A percentile compares a stretch with the other conserved stretches of the same genome.
These are phyloP conservation scores for Hansfordia pulvinata DNA, from an alignment of 2,329 filamentous ascomycete species.

Conservation along the genomic window DNA sequence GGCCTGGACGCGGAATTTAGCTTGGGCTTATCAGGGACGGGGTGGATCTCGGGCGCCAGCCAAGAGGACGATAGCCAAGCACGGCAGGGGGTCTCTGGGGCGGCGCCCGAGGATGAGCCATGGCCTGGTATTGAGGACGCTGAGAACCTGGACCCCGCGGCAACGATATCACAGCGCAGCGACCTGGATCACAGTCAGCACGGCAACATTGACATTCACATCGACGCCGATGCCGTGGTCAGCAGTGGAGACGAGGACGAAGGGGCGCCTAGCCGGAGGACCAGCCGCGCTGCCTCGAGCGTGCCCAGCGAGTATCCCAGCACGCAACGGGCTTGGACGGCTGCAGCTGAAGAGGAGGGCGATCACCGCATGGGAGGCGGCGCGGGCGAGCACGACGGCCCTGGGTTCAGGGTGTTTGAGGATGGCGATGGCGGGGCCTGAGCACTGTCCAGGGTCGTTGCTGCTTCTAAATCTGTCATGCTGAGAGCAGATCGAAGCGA, in stretches of 20 bases:
- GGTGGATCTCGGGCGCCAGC: too few species aligned
- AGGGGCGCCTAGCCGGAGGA: neutral
- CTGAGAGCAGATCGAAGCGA: too few species aligned
- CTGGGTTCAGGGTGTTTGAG: too few species aligned
- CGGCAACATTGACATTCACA: constrained; percentile 11
- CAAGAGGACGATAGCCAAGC: constrained; percentile 7
- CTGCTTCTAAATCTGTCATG: too few species aligned
- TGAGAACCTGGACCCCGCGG: constrained; percentile 34
- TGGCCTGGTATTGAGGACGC: constrained; percentile 44
- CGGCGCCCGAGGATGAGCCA: constrained; percentile 36
- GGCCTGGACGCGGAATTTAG: constrained; percentile 16
- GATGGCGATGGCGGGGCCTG: too few species aligned
- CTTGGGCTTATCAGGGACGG: too few species aligned
- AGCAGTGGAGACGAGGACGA: constrained; percentile 6
- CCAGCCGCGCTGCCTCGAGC: constrained; percentile 5
- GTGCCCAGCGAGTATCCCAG: constrained; percentile 16
- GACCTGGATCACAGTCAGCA: too few species aligned
- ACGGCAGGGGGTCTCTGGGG: constrained; percentile 16
- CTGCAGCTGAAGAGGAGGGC: constrained; percentile 4
- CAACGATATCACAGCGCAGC: constrained; percentile 1
- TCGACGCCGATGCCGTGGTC: constrained; percentile 14
- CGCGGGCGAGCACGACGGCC: too few species aligned
- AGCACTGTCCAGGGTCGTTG: too few species aligned
- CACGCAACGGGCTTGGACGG: constrained; percentile 12
- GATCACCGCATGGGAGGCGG: too few species aligned